Evolutionary conservation across 129 eudicot genomes (phyloP), one percentile per base, ranked within the genome.

Genomic region (Arctium minus): DNA sequence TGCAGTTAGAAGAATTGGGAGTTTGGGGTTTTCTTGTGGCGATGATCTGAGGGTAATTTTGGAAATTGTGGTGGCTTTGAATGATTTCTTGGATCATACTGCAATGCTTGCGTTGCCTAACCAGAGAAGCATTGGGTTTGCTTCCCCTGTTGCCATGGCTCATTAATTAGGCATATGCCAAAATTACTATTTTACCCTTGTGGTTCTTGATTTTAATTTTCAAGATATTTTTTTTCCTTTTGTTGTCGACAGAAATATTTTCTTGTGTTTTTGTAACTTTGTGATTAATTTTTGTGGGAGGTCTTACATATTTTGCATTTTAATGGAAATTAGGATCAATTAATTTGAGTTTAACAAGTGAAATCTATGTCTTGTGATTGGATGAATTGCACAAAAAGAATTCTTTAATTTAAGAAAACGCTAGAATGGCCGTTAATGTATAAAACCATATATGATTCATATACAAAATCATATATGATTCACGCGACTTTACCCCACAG

Each of bases 71-170:
- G 93, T 86, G 72, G 89, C 87, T n/a, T 81, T 92, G 8, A 88
- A 89, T 29, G 97, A 92, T 89, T 92, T 92, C 83, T 79, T 92
- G 78, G 97, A 92, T 81, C 97, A 92, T 56, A 89, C 97, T 39
- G 89, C 92, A 22, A 89, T 92, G 97, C 92, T 92, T 36, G 97
- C 97, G 13, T 76, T 88, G 93, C 97, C 97, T n/a, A 81, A 86
- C 70, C 94, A 92, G 85, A 86, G 92, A 73, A 88, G 86, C 65
- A 89, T 92, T 22, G 81, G 70, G 37, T 80, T 79, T 79, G 88
- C 91, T 65, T 73, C 88, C 60, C 86, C 88, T 38, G 80, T 81
- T 53, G 87, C 93, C 79, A 85, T 87, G 85, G 93, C 90, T 76
- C 91, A 87, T 72, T 89, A 81, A 13, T 29, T 7, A 60, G 17